These are phyloP conservation scores for Parsonsia alboflavescens DNA, from an alignment of 257 asterid species.

Conservation along the genomic window DNA sequence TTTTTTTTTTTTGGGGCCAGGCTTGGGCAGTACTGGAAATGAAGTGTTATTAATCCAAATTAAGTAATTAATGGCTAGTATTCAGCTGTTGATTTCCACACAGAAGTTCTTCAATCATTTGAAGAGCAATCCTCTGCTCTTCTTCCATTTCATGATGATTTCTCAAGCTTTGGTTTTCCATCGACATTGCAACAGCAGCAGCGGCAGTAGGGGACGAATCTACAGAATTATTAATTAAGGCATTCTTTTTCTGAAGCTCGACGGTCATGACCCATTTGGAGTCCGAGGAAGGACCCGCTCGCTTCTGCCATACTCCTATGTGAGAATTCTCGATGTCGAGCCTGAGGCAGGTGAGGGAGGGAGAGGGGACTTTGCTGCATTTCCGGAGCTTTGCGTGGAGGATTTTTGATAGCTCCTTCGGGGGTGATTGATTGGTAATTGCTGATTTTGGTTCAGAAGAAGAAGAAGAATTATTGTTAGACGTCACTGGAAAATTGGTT, in stretches of 20 bases:
- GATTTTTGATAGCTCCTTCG: constrained; percentile 45
- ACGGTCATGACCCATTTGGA: constrained; percentile 90
- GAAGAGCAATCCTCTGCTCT: constrained; percentile 66
- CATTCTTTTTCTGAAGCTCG: constrained; percentile 48
- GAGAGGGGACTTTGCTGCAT: constrained; percentile 73
- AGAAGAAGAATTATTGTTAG: constrained; percentile 15
- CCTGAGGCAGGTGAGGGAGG: constrained; percentile 78
- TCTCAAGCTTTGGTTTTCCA: constrained; percentile 10
- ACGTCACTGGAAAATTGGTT: constrained; percentile 34
- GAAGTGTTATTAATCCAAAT: no score
- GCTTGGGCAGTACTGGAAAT: neutral
- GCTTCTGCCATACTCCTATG: constrained; percentile 93
- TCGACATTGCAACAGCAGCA: neutral
- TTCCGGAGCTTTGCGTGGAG: constrained; percentile 68
- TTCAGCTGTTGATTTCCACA: constrained; percentile 27
- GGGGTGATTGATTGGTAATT: constrained; percentile 7
- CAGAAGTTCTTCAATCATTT: constrained; percentile 84
- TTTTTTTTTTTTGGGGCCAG: neutral
- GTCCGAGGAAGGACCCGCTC: constrained; percentile 74
- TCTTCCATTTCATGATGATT: constrained; percentile 55
- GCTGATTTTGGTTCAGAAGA: constrained; percentile 16
- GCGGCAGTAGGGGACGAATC: neutral
- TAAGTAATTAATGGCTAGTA: neutral
- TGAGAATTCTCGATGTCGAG: constrained; percentile 77
- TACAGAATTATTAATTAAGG: neutral